Evolutionary conservation across 805 yeast species (phyloP).

Genomic region (Starmerella khaoyaiensis): DNA sequence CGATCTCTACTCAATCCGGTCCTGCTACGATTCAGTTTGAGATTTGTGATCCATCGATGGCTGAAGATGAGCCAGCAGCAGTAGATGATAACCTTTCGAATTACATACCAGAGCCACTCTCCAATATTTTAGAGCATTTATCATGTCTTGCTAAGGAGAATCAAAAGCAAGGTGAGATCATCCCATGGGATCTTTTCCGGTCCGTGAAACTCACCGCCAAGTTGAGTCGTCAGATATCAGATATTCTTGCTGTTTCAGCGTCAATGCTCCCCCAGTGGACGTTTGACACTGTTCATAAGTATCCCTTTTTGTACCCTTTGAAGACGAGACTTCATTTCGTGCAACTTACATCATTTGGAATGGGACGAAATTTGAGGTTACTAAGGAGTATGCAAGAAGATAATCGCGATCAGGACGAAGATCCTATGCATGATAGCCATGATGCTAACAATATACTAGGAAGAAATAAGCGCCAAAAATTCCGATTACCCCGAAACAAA

Average conservation of each 20-base stretch:
- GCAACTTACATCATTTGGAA: conserved; percentile 83
- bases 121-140: conserved; percentile 3
- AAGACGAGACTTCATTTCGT: conserved; percentile 66
- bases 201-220: conserved; percentile 69
- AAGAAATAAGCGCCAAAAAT: conserved; percentile 63
- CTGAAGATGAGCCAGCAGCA: not conserved
- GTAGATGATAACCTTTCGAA: not conserved
- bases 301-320: conserved; percentile 73
- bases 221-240: conserved; percentile 75
- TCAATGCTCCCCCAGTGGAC: conserved; percentile 82
- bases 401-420: conserved; percentile 27
- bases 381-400: conserved; percentile 57
- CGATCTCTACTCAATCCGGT: conserved; percentile 2
- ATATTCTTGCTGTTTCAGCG: conserved; percentile 75
- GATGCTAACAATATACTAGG: conserved; percentile 36
- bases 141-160: conserved; percentile 6
- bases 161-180: conserved; percentile 6
- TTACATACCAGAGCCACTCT: not conserved
- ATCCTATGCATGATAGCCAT: conserved; percentile 12
- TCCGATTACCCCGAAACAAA: conserved; percentile 57
- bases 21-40: conserved; percentile 4
- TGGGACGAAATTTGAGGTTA: conserved; percentile 43
- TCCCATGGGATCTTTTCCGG: conserved; percentile 8
- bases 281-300: conserved; percentile 53
- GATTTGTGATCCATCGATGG: conserved; percentile 2